Base-by-base conservation (phyloP, 73 alveolate species). In the Blepharisma stoltei region DNA sequence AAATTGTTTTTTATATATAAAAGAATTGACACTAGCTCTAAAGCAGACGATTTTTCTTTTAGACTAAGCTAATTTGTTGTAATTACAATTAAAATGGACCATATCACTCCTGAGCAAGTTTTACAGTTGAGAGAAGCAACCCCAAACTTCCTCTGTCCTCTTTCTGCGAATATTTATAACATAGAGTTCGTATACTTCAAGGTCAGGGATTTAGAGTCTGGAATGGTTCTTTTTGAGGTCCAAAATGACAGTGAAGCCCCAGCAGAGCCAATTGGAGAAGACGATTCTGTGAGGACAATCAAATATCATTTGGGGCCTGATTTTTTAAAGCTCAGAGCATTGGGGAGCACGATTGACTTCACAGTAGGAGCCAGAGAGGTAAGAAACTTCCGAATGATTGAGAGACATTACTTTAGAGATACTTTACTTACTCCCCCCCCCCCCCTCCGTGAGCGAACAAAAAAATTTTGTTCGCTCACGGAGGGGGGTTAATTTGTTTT, bases 341-440 rank as follows among this genome's bases (percentile, higher is more conserved):
- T 93, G 52, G 97, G 97, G 18, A 88, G 91, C 20, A 84, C 92
- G 25, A 80, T 93, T 48, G 90, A 88, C 38, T 93, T 93, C 70
- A 54, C 89, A 9, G 95, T 92, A 0, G 96, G 97, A 5, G 71
- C 76, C 11, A 77, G 92, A 55, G 91, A 94, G 6, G 96, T 93
- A 11, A 91, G 88, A 78, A 90, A 95, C 69, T 93, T 95, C 78
- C 70, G 79, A 70, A 89, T 95, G 86, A 81, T 95, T 65, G 98
- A 95, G 84, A 88, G 98, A 70, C 98, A 92, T 86, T 95, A 94
- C 88, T 94, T 93, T 88, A 94, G 86, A 78, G 94, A 86, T 21
- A 67, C 81, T 32, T 81, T 93, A 37, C 83, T 95, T 18, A n/a
- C n/a, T n/a, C n/a, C n/a, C n/a, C n/a, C n/a, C n/a, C n/a, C n/a